Percentiles rank a stretch among this genome's conserved stretches.
These are phyloP conservation scores for Gleditsia sinensis DNA, from an alignment of 306 rosid genomes.

Conservation along the genomic window DNA sequence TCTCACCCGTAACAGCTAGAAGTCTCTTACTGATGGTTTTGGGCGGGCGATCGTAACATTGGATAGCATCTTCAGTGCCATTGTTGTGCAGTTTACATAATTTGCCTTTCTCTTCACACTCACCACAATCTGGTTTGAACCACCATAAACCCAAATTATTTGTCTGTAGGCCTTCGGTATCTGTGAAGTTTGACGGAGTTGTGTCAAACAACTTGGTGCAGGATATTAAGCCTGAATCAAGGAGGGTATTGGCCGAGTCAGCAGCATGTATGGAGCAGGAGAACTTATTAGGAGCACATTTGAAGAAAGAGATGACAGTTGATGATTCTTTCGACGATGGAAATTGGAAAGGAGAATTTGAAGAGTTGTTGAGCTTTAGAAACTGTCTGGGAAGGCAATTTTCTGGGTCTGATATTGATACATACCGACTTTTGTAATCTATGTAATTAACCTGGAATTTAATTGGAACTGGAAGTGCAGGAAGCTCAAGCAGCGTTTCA, in stretches of 20 bases:
- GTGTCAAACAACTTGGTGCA: conserved; percentile 11
- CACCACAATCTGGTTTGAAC: conserved; percentile 12
- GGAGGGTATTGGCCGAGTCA: neutral
- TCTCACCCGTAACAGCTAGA: neutral
- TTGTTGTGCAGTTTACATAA: conserved; percentile 15
- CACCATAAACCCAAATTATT: neutral
- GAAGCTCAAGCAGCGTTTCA: neutral
- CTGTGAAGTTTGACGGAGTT: neutral
- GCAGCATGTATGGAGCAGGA: neutral
- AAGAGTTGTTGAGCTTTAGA: neutral
- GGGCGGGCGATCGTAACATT: conserved; percentile 11
- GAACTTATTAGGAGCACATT: neutral
- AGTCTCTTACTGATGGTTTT: neutral
- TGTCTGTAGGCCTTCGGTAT: accelerated
- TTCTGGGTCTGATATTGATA: neutral
- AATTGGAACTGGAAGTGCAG: conserved; percentile 7
- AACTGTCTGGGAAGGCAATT: neutral
- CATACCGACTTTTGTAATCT: neutral
- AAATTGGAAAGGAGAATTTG: conserved; percentile 4
- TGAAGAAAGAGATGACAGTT: neutral
- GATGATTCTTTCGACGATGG: neutral
- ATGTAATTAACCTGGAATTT: neutral
- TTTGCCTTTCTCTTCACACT: conserved; percentile 1
- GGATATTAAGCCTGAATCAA: neutral
- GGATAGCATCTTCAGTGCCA: neutral